Evolutionary conservation across 345 rosid genomes (phyloP).

Genomic region (Gossypium bickii): DNA sequence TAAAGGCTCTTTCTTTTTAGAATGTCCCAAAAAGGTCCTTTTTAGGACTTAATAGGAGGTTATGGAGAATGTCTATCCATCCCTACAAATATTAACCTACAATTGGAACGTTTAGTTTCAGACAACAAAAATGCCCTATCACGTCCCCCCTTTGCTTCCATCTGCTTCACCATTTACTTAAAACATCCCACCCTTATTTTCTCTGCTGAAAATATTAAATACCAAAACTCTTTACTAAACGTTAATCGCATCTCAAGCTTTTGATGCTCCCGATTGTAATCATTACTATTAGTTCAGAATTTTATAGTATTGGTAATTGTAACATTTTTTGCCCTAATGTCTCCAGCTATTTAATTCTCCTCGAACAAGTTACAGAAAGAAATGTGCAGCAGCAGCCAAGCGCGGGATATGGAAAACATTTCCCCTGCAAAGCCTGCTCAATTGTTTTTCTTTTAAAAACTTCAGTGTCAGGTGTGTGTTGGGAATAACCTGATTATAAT

Average conservation of each 20-base stretch:
- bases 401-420: neutral
- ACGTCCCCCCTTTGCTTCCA: conserved; percentile 18
- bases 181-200: conserved; percentile 16
- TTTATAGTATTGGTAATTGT: no score
- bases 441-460: neutral
- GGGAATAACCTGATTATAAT: no score
- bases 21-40: conserved; percentile 64
- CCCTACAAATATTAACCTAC: conserved; percentile 20
- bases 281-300: neutral
- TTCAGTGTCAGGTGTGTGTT: no score
- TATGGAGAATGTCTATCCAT: conserved; percentile 4
- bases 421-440: neutral
- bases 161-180: neutral
- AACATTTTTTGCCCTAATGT: neutral
- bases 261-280: neutral
- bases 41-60: conserved; percentile 44
- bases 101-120: conserved; percentile 27
- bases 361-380: neutral
- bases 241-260: conserved; percentile 6
- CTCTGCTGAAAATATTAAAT: no score
- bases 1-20: conserved; percentile 41
- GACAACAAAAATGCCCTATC: conserved; percentile 18
- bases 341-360: neutral
- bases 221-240: no score
- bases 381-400: neutral